Percentiles rank a stretch among this genome's conserved stretches.
These are phyloP conservation scores for Euphorbia schlechtendalii DNA, from an alignment of 441 rosid species.

Conservation along the genomic window DNA sequence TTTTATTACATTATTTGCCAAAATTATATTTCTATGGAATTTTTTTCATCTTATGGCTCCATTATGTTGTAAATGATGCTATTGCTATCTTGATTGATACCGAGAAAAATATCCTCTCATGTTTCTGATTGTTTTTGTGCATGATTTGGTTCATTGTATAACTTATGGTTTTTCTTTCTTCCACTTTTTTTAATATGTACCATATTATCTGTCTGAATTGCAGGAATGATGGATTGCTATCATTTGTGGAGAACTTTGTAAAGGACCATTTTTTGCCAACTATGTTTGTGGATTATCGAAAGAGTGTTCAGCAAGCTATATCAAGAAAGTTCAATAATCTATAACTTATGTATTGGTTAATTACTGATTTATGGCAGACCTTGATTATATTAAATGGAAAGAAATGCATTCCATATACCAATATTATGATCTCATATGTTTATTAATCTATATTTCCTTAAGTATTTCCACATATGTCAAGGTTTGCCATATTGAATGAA, in stretches of 20 bases:
- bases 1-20: not conserved
- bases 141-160: not conserved
- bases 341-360: slow-evolving; percentile 11
- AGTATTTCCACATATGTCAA: not conserved
- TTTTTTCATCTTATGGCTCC: not conserved
- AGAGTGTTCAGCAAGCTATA: slow-evolving; percentile 98
- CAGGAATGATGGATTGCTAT: slow-evolving; percentile 95
- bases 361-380: not conserved
- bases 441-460: not conserved
- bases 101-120: not conserved
- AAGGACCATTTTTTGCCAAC: slow-evolving; percentile 97
- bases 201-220: slow-evolving; percentile 20
- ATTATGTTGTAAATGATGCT: not conserved
- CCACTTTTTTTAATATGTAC: not conserved
- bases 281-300: slow-evolving; percentile 95
- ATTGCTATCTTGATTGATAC: not conserved
- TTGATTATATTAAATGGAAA: not conserved
- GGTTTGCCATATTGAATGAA: not conserved
- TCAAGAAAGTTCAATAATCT: slow-evolving; percentile 65
- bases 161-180: not conserved
- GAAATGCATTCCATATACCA: slow-evolving; percentile 5
- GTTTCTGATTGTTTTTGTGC: not conserved
- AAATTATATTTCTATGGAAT: not conserved
- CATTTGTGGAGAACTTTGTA: slow-evolving; percentile 92
- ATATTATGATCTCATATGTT: slow-evolving; percentile 5